phyloP scores from a whole-genome alignment of 2,329 filamentous ascomycete species.

The Trematosphaeria pertusa region DNA sequence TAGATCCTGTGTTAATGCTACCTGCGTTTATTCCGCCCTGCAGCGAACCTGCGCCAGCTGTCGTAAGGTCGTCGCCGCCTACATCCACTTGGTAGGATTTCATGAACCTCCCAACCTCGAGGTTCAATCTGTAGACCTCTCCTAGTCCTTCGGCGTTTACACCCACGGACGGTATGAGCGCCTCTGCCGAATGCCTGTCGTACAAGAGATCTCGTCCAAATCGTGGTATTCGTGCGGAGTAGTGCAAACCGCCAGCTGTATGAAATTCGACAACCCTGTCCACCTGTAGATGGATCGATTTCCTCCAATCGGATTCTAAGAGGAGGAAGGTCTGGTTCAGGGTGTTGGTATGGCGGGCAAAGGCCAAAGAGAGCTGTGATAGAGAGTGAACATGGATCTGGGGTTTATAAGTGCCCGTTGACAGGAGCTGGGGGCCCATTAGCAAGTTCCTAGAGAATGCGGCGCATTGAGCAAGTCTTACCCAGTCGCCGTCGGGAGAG shows the following conservation, averaged over 20 bases:
- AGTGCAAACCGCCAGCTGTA: constrained; percentile 85
- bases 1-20: constrained; percentile 83
- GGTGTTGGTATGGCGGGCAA: constrained; percentile 86
- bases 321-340: constrained; percentile 91
- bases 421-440: constrained; percentile 8
- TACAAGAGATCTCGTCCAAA: constrained; percentile 92
- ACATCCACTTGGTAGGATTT: constrained; percentile 91
- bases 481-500: constrained; percentile 96
- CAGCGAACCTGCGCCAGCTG: constrained; percentile 72
- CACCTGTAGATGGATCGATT: constrained; percentile 90
- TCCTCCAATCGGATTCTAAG: constrained; percentile 89
- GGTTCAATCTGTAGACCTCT: constrained; percentile 90
- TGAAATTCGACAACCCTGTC: constrained; percentile 94
- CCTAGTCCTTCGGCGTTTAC: constrained; percentile 85
- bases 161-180: constrained; percentile 85
- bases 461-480: too few relatives aligned
- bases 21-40: constrained; percentile 88
- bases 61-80: constrained; percentile 77
- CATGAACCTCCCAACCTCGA: constrained; percentile 93
- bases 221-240: constrained; percentile 85
- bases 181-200: constrained; percentile 81
- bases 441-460: too few relatives aligned
- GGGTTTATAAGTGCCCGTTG: constrained; percentile 69
- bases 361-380: constrained; percentile 91
- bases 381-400: constrained; percentile 97